Evolutionary conservation across 1,139 yeast species (phyloP).

Genomic region (Magnusiomyces ingens): DNA sequence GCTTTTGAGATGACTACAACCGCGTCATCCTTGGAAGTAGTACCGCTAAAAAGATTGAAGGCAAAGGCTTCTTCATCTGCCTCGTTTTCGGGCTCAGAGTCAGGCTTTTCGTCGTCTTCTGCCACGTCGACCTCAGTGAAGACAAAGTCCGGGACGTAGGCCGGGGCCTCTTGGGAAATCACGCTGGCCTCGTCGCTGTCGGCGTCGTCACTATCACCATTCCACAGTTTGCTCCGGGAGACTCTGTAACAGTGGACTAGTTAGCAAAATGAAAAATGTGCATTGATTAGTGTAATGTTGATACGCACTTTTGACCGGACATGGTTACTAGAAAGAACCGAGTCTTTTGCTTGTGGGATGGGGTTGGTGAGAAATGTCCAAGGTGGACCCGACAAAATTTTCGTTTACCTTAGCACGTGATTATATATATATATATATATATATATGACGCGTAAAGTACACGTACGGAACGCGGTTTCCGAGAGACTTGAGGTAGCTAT

Average conservation of each 20-base stretch:
- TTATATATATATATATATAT: background rate
- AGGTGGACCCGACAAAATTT: background rate
- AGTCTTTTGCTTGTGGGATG: background rate
- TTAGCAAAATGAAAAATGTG: background rate
- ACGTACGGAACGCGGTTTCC: no score
- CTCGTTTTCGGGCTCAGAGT: background rate
- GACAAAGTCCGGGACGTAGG: slow-evolving; percentile 18
- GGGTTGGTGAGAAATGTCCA: background rate
- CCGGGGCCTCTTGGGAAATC: background rate
- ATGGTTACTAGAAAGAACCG: slow-evolving; percentile 4
- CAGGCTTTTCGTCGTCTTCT: background rate
- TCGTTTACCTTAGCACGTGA: background rate
- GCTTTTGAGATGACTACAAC: slow-evolving; percentile 11
- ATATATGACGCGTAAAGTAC: background rate
- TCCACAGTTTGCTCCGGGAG: slow-evolving; percentile 18
- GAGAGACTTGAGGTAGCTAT: background rate
- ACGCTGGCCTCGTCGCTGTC: no score
- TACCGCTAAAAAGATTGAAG: slow-evolving; percentile 21
- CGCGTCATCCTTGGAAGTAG: slow-evolving; percentile 11
- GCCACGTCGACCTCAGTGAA: slow-evolving; percentile 22
- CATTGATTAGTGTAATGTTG: background rate
- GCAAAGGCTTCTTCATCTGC: slow-evolving; percentile 6
- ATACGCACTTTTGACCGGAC: slow-evolving; percentile 7
- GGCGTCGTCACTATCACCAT: slow-evolving; percentile 3
- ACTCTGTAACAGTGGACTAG: slow-evolving; percentile 11